Evolutionary conservation across 2,329 filamentous ascomycete species (phyloP).

Genomic region (Penicillium expansum): DNA sequence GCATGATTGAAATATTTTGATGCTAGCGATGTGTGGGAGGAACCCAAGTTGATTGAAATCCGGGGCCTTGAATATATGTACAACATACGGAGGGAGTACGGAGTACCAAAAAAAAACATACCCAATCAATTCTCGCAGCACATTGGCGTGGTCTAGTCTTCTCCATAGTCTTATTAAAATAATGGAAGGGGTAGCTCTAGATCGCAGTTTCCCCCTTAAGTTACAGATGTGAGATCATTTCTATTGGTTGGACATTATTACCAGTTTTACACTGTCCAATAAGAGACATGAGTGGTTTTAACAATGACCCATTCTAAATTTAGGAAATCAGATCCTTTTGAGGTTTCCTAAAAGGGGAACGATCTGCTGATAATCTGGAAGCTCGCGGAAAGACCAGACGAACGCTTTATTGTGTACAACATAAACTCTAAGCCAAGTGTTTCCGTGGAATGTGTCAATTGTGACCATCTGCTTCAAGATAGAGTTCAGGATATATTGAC

Average conservation of each 20-base stretch:
- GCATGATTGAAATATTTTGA: neutral
- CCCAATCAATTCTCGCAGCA: neutral
- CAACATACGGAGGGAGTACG: no score
- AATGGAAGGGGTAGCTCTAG: neutral
- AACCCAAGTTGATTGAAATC: no score
- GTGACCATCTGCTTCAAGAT: no score
- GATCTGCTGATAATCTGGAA: neutral
- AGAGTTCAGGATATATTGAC: no score
- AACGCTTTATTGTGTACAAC: no score
- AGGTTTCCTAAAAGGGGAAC: neutral
- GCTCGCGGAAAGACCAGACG: neutral
- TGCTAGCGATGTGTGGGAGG: neutral
- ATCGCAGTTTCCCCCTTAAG: neutral
- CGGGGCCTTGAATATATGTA: no score
- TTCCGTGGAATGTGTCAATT: neutral
- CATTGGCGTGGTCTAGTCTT: neutral
- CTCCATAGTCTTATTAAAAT: neutral
- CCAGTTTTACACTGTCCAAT: neutral
- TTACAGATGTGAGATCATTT: neutral
- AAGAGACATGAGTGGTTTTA: neutral
- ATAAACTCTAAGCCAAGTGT: neutral
- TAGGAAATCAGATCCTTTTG: constrained; percentile 1
- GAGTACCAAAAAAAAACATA: no score
- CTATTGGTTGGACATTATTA: neutral
- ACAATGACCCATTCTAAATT: constrained; percentile 1